Base-by-base conservation (phyloP, 176 grass and related monocot genomes). In the Oryza rufipogon region DNA sequence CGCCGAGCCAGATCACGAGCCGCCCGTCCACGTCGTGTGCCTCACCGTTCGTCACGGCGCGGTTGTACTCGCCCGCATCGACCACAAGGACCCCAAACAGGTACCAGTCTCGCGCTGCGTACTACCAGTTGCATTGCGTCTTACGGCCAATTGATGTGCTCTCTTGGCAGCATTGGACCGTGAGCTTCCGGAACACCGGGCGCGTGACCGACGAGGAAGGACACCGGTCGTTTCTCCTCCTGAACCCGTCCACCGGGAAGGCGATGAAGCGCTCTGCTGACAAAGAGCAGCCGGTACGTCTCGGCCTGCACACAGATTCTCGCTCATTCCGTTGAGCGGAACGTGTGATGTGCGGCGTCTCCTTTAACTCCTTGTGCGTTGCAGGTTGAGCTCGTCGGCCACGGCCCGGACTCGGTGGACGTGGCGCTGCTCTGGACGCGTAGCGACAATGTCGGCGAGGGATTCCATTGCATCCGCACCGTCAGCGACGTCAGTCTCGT, bases 401-500 rank as follows among this genome's bases (percentile, higher is more conserved):
- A 81, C 28, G 17, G 3, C 11, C 28, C 70, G 28, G n/a, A 84
- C 76, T 75, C 70, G 17, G 19, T 89, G 36, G 70, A 69, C 7
- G 76, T 84, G 10, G 70, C 70, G n/a, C 63, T 84, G 63, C 63
- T 80, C 47, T 89, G 87, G 87, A 80, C 87, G 4, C 81, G 16
- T 48, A 38, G 48, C 39, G 49, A 69, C 48, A 70, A 70, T 11
- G 76, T 75, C 2, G 70, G 49, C 3, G 19, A 70, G 64, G 76
- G 63, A 4, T 80, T 64, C 76, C 70, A 85, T 7, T 22, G 0
- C 20, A 5, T 85, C 38, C 76, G 82, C 44, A 56, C 28, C 36
- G 22, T 85, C 26, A 6, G 11, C n/a, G 41, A 85, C 76, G 7
- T 41, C 3, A 16, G 4, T 0, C 8, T 17, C 51, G 77, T 89